Conservation (phyloP, 306 rosid species). For the Vigna hirtella region DNA sequence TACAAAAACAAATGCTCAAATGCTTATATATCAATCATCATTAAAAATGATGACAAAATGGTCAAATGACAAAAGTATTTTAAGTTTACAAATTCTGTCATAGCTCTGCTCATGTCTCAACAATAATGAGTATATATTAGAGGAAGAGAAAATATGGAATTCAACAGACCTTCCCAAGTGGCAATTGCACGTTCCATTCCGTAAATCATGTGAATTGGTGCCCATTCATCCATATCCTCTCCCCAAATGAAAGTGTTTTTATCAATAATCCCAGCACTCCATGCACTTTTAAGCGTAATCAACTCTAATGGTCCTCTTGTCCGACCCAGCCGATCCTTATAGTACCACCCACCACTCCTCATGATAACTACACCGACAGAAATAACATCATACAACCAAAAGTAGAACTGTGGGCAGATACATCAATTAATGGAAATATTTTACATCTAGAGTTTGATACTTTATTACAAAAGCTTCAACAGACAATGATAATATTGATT, state of each 20-base stretch:
- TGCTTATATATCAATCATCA: conserved; percentile 13
- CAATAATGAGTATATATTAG: background rate
- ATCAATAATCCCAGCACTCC: conserved; percentile 95
- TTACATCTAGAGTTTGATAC: background rate
- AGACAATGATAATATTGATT: conserved; percentile 7
- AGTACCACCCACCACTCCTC: conserved; percentile 87
- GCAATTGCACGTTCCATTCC: conserved; percentile 96
- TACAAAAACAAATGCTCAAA: conserved; percentile 11
- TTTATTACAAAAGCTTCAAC: conserved; percentile 36
- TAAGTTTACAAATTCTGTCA: conserved; percentile 14
- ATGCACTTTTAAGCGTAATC: conserved; percentile 81
- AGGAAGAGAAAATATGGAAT: conserved; percentile 6
- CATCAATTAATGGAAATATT: background rate
- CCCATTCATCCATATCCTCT: conserved; percentile 98
- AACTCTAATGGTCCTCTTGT: conserved; percentile 86
- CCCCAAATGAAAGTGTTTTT: conserved; percentile 98
- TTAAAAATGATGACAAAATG: background rate
- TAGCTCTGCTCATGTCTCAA: conserved; percentile 12
- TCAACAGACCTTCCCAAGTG: conserved; percentile 91
- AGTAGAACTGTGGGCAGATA: conserved; percentile 24
- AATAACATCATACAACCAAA: conserved; percentile 38
- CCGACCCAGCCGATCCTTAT: conserved; percentile 91
- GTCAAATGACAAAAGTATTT: conserved; percentile 18
- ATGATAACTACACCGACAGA: conserved; percentile 64
- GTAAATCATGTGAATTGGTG: conserved; percentile 92